phyloP scores from a whole-genome alignment of 2,329 filamentous ascomycete genomes.

The Ophiostoma piceae region DNA sequence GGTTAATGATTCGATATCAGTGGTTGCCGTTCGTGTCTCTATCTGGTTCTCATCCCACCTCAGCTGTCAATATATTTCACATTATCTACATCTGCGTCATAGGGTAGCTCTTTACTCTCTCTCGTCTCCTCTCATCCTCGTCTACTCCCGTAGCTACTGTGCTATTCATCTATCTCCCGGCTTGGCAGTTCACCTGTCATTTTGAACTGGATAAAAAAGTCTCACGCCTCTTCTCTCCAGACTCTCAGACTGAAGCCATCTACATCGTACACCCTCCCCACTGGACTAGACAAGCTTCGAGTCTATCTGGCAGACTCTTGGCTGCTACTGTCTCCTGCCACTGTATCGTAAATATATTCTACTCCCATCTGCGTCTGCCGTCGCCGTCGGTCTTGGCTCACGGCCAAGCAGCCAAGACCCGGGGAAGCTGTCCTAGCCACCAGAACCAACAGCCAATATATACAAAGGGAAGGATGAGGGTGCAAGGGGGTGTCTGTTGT shows the following conservation, averaged over 20 bases:
- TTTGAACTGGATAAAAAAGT: neutral
- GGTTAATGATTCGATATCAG: neutral
- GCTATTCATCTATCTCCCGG: neutral
- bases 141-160: constrained; percentile 4
- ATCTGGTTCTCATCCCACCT: neutral
- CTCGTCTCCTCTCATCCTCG: neutral
- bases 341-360: neutral
- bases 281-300: constrained; percentile 8
- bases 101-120: neutral
- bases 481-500: constrained; percentile 7
- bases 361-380: neutral
- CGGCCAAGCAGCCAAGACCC: constrained; percentile 8
- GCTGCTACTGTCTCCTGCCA: neutral
- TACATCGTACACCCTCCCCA: neutral
- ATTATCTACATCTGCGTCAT: neutral
- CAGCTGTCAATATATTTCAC: neutral
- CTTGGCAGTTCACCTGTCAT: neutral
- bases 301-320: neutral
- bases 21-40: neutral
- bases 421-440: neutral
- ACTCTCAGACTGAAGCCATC: neutral
- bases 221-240: neutral
- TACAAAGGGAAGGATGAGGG: neutral
- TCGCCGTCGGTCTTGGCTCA: neutral
- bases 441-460: neutral